phyloP scores from a whole-genome alignment of 306 rosid genomes.

The Rosa rugosa region DNA sequence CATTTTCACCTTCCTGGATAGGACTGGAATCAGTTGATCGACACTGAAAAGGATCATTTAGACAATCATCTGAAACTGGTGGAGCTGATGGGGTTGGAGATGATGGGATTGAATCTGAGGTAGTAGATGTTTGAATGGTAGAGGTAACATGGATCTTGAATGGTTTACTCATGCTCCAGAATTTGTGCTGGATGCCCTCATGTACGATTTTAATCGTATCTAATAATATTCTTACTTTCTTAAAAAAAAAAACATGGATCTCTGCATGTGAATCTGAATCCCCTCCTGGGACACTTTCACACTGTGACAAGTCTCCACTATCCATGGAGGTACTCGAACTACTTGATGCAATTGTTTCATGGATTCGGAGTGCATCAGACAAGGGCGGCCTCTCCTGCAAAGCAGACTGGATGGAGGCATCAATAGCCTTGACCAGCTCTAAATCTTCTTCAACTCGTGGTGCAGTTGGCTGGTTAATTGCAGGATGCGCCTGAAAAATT shows the following conservation, averaged over 20 bases:
- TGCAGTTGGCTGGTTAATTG: slow-evolving; percentile 65
- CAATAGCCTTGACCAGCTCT: slow-evolving; percentile 67
- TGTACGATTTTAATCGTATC: too few species aligned
- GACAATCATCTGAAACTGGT: slow-evolving; percentile 34
- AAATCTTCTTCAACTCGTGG: slow-evolving; percentile 70
- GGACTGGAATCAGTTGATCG: slow-evolving; percentile 70
- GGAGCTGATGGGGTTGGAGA: slow-evolving; percentile 42
- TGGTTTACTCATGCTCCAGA: too few species aligned
- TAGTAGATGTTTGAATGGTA: slow-evolving; percentile 20
- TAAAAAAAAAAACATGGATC: slow-evolving; percentile 26
- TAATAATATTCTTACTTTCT: too few species aligned
- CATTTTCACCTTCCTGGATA: slow-evolving; percentile 35
- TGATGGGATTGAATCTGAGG: slow-evolving; percentile 43
- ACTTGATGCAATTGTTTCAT: slow-evolving; percentile 59
- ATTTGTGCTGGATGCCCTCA: too few species aligned
- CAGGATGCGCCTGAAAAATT: slow-evolving; percentile 56
- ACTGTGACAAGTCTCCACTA: slow-evolving; percentile 20
- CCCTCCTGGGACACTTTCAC: slow-evolving; percentile 33
- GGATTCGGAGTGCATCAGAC: slow-evolving; percentile 39
- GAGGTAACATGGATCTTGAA: slow-evolving; percentile 29
- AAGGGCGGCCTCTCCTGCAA: slow-evolving; percentile 47
- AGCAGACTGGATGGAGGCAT: slow-evolving; percentile 66
- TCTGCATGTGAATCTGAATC: slow-evolving; percentile 24
- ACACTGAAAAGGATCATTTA: slow-evolving; percentile 56
- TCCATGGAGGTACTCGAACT: slow-evolving; percentile 19